Conservation (phyloP, 768 basidiomycete genomes). For the Neoboletus magnificus region DNA sequence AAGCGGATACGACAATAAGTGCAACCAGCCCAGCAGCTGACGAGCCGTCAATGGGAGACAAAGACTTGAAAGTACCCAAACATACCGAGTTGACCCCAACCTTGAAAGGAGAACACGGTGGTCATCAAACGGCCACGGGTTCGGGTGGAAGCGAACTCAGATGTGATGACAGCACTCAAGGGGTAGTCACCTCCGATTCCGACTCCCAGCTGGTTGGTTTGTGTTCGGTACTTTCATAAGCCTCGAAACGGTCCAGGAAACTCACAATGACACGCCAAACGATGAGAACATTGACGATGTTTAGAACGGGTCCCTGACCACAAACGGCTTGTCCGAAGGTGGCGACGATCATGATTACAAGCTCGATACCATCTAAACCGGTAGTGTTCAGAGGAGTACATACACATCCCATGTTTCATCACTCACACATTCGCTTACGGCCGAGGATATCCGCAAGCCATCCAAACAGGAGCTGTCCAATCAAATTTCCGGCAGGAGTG, state of each 20-base stretch:
- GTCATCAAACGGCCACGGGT: constrained; percentile 84
- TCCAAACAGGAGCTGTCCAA: constrained; percentile 73
- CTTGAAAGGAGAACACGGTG: constrained; percentile 77
- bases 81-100: constrained; percentile 80
- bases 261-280: constrained; percentile 73
- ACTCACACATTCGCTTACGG: constrained; percentile 73
- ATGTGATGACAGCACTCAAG: constrained; percentile 74
- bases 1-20: constrained; percentile 58
- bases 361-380: constrained; percentile 41
- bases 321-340: constrained; percentile 79
- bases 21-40: constrained; percentile 63
- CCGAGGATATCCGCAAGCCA: constrained; percentile 73
- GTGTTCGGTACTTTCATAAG: constrained; percentile 12
- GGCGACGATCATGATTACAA: constrained; percentile 73
- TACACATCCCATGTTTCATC: background rate
- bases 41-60: background rate
- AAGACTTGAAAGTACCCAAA: constrained; percentile 1
- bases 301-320: constrained; percentile 56
- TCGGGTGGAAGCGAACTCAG: constrained; percentile 76
- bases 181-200: constrained; percentile 90
- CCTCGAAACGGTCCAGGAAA: background rate
- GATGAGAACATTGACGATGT: constrained; percentile 67
- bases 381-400: background rate
- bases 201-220: constrained; percentile 58
- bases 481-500: constrained; percentile 67